Base-by-base conservation (phyloP, 2,329 filamentous ascomycete genomes). In the Emydomyces testavorans region DNA sequence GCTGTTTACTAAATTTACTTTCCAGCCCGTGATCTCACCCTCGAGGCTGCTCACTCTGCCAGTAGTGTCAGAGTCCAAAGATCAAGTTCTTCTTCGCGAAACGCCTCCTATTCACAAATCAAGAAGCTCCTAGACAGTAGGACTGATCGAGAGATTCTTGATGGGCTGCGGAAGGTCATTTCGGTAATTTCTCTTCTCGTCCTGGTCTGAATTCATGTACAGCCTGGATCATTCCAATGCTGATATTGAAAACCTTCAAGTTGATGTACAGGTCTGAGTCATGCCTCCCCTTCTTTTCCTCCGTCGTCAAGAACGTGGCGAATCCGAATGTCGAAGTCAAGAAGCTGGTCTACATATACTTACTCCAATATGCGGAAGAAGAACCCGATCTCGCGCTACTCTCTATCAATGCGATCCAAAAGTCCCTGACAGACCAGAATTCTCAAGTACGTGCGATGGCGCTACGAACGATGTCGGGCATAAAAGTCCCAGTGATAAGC, bases 371-470 rank as follows among this genome's bases (percentile, higher is more conserved):
- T 75, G 92, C 92, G 64, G 92, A 96, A 65, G 80, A 88, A 54
- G 92, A 96, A 61, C 92, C 90, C 50, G 92, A 98, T 67, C 84
- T 95, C 38, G 89, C 92, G 16, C 77, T 98, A 31, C 77, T 98
- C 37, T 94, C 89, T 50, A 95, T 98, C 76, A 98, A 98, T 68
- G 94, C 92, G 5, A 96, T 98, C 58, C 92, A 98, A 63, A 96
- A 95, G 68, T 94, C 90, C 7, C 78, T 98, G 50, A 94, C 88
- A 20, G 92, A 98, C 66, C 75, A 82, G 50, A 95, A 89, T 63
- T 86, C 92, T 1, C 85, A 94, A 61, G 80, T 95, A 16, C 82
- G 92, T 56, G 87, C 90, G 18, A 82, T 98, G 59, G 92, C 92
- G 0, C 74, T 98, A 53, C 86, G 89, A 54, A 94, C 92, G 55